Conservation (phyloP, 164 flowering plant species). For the Stephania yunnanensis region DNA sequence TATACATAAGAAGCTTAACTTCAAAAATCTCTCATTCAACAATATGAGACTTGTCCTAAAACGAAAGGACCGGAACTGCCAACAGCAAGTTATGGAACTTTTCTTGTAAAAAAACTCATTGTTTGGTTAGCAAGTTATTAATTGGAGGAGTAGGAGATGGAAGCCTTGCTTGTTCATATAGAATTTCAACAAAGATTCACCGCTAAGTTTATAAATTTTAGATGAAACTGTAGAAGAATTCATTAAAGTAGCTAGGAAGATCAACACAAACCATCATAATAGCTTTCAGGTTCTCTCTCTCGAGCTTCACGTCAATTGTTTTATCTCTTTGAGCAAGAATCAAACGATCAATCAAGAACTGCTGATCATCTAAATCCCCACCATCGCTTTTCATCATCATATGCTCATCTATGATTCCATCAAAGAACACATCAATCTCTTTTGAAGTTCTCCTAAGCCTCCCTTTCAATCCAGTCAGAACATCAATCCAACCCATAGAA, state of each 20-base stretch:
- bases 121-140: too few relatives aligned
- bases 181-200: too few relatives aligned
- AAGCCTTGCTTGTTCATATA: too few relatives aligned
- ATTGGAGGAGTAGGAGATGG: too few relatives aligned
- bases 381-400: neutral
- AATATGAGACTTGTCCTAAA: too few relatives aligned
- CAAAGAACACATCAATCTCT: constrained; percentile 11
- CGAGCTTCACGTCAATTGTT: neutral
- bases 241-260: neutral
- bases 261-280: constrained; percentile 2
- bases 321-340: constrained; percentile 4
- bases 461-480: constrained; percentile 6
- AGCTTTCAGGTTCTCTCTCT: constrained; percentile 5
- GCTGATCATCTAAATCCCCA: neutral
- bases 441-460: constrained; percentile 2
- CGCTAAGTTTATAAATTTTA: too few relatives aligned
- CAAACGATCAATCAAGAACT: neutral
- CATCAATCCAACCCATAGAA: constrained; percentile 9
- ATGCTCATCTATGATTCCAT: constrained; percentile 10
- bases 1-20: too few relatives aligned
- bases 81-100: too few relatives aligned
- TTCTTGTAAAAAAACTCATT: too few relatives aligned
- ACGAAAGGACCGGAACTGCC: too few relatives aligned
- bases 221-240: too few relatives aligned
- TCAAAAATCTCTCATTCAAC: too few relatives aligned